Conservation (phyloP, 345 rosid genomes). For the Salix exigua region DNA sequence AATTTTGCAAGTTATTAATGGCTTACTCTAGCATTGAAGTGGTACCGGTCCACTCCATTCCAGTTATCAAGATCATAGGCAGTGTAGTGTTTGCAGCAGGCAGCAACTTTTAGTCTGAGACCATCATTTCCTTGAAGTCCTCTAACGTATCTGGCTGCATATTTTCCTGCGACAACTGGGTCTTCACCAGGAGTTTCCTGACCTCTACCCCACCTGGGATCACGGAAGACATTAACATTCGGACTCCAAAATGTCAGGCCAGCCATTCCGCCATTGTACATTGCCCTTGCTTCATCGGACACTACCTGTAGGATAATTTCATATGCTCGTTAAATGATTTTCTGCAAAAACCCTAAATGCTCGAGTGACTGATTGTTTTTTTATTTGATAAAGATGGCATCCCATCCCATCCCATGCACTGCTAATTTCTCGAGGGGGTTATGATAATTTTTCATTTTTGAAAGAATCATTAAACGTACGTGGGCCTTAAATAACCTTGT, state of each 20-base stretch:
- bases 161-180: conserved; percentile 26
- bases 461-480: neutral
- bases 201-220: conserved; percentile 34
- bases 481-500: neutral
- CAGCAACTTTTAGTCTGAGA: conserved; percentile 78
- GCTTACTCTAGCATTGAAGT: conserved; percentile 77
- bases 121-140: conserved; percentile 40
- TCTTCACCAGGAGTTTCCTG: conserved; percentile 39
- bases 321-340: neutral
- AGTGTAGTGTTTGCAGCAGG: conserved; percentile 94
- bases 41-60: conserved; percentile 84
- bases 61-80: conserved; percentile 97
- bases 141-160: conserved; percentile 30
- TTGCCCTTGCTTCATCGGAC: conserved; percentile 36
- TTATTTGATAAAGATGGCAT: neutral
- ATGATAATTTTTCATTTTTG: neutral
- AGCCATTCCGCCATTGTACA: conserved; percentile 30
- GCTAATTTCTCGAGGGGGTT: neutral
- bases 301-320: conserved; percentile 17
- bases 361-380: neutral
- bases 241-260: conserved; percentile 37
- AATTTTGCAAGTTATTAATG: neutral
- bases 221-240: conserved; percentile 27
- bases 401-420: neutral
- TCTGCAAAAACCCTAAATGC: neutral